Base-by-base conservation (phyloP, 768 basidiomycete species). In the Exsudoporus frostii region DNA sequence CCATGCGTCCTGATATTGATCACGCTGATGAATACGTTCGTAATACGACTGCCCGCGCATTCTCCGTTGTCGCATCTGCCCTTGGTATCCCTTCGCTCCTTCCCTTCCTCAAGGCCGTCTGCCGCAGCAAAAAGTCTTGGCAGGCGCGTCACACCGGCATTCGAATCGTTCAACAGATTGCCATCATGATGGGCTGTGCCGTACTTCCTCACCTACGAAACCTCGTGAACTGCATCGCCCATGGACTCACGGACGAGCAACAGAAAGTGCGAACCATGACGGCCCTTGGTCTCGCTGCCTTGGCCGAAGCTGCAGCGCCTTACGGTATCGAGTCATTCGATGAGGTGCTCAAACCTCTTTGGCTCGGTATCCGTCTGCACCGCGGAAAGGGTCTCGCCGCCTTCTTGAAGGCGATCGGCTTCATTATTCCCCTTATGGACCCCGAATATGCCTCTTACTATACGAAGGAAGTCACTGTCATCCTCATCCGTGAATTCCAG, bases 301-400 rank as follows among this genome's bases (percentile, higher is more conserved):
- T 99, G 41, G 97, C 97, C 10, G 97, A 98, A 70, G 95, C 97
- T 19, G 84, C 97, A 15, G 95, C 96, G 0, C 97, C 97, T 0
- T 99, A 99, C 66, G 97, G 97, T 78, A 98, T 99, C 71, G 97
- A 99, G 70, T 98, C 96, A 4, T 99, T 99, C 69, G 97, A 99
- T 68, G 89, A 92, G 65, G 97, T 99, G 2, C 85, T 55, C 81
- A 87, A 88, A 67, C 87, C 87, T 14, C 75, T 89, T 2, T 89
- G 88, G 87, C 76, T 85, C 29, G 87, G 88, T 64, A 88, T 88
- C 56, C 80, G 86, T 65, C 78, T 85, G 36, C 87, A 89, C 64
- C 85, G 87, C 62, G 88, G 87, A 46, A 89, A 89, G 65, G 85
- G 85, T 53, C 75, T 89, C 38, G 87, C 87, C 5, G 87, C 87